These are phyloP conservation scores for Kalmanozyma brasiliensis DNA, from an alignment of 1,284 basidiomycete genomes.

Conservation along the genomic window DNA sequence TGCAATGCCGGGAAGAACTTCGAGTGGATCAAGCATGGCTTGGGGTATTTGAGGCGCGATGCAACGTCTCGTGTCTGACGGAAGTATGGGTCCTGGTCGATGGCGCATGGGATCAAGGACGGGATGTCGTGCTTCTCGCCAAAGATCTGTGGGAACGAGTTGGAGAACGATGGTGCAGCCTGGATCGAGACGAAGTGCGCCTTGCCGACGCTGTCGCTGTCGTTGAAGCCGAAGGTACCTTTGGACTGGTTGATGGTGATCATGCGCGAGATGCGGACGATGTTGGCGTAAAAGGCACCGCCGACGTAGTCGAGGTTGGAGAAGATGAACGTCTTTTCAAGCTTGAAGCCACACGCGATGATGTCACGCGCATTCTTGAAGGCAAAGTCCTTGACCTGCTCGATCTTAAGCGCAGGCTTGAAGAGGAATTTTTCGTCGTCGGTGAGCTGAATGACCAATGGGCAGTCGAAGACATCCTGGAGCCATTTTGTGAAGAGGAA, in stretches of 20 bases:
- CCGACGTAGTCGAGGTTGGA: conserved; percentile 88
- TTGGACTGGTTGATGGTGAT: conserved; percentile 94
- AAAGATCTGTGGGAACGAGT: conserved; percentile 98
- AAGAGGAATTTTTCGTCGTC: conserved; percentile 99
- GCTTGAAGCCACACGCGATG: conserved; percentile 93
- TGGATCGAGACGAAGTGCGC: conserved; percentile 98
- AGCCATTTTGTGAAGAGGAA: conserved; percentile 99
- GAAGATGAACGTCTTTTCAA: conserved; percentile 96
- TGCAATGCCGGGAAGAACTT: conserved; percentile 99
- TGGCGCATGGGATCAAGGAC: conserved; percentile 95
- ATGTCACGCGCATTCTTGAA: conserved; percentile 91
- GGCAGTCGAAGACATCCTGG: conserved; percentile 94
- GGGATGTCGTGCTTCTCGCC: conserved; percentile 85
- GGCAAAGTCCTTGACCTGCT: conserved; percentile 87
- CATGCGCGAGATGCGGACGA: conserved; percentile 89
- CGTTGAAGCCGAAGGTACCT: conserved; percentile 94
- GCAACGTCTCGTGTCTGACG: conserved; percentile 96
- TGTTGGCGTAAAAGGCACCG: conserved; percentile 92
- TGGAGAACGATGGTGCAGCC: conserved; percentile 95
- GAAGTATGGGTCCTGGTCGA: conserved; percentile 94
- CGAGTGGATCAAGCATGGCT: conserved; percentile 89
- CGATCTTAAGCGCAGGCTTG: conserved; percentile 90
- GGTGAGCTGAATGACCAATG: conserved; percentile 93
- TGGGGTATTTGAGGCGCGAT: conserved; percentile 91
- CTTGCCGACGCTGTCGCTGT: conserved; percentile 94